Base-by-base conservation (phyloP, 2,329 filamentous ascomycete genomes). In the Tolypocladium capitatum region DNA sequence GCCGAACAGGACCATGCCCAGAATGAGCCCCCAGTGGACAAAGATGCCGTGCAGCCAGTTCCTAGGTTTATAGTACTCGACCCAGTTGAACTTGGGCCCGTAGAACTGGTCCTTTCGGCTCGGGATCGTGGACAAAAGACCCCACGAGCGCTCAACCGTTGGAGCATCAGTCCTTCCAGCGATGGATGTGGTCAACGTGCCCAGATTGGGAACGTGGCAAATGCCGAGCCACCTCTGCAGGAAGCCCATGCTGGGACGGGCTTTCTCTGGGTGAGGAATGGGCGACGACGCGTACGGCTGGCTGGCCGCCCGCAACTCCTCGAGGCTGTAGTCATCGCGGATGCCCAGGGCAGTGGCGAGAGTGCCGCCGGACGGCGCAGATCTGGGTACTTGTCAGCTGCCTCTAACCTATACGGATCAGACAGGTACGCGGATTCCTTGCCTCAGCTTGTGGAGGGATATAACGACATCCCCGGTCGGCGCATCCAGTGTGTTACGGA, bases 261-360 rank as follows among this genome's bases (percentile, higher is more conserved):
- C 56, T 32, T 63, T 59, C 24, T 63, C 61, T 5, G 65, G 55
- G 46, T 74, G 72, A 2, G 72, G 67, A 13, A 80, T 58, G 0
- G 81, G 80, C 1, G 79, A 83, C 10, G 78, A 62, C 1, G 73
- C 72, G 56, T 73, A 83, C 14, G 80, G 78, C 24, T 62, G 59
- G 47, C 66, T 60, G 2, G 74, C 64, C 3, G 63, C 65, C 14
- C 57, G 58, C 6, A 83, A 53, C 46, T 81, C 67, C 43, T 68
- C 63, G 18, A 76, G 45, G 21, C 66, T 64, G 56, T 73, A 80
- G 42, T 63, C 61, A 27, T 83, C 78, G 48, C 80, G 69, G 21
- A 80, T 53, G 43, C 61, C 74, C 14, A 96, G 63, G 4, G 81
- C 68, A 0, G 87, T 89, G 32, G 77, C 72, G 5, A 90, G 65